Evolutionary conservation across 2,329 filamentous ascomycete genomes (phyloP).

Genomic region (Fusarium devonianum): DNA sequence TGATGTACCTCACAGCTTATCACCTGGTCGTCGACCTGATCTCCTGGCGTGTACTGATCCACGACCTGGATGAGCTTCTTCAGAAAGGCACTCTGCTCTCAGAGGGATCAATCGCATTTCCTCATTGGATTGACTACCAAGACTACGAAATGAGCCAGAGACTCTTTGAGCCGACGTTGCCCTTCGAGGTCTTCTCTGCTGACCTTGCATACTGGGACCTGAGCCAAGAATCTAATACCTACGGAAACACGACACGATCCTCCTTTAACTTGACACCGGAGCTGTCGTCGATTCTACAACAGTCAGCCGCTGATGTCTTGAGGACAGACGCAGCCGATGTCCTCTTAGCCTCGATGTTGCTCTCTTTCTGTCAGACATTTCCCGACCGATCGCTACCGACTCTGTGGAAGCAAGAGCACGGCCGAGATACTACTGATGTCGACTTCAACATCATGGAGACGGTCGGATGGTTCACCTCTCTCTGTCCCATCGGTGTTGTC

Average conservation of each 20-base stretch:
- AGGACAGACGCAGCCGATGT: constrained; percentile 62
- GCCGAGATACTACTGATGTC: constrained; percentile 53
- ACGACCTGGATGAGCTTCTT: constrained; percentile 59
- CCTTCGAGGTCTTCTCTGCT: constrained; percentile 50
- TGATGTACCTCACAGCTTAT: constrained; percentile 59
- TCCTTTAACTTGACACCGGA: constrained; percentile 55
- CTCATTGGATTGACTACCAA: constrained; percentile 58
- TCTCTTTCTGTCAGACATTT: constrained; percentile 64
- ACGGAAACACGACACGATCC: constrained; percentile 52
- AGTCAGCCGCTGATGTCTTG: constrained; percentile 54
- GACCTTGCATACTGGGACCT: constrained; percentile 59
- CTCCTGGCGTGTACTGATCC: constrained; percentile 59
- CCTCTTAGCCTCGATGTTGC: constrained; percentile 60
- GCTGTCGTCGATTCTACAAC: constrained; percentile 52
- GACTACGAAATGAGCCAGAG: constrained; percentile 47
- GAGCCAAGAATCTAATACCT: constrained; percentile 52
- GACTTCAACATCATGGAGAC: constrained; percentile 62
- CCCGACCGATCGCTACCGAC: constrained; percentile 58
- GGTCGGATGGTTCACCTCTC: constrained; percentile 67
- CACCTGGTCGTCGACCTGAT: constrained; percentile 59
- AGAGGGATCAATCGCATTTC: constrained; percentile 55
- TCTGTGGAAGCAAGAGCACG: constrained; percentile 63
- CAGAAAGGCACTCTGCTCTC: constrained; percentile 54
- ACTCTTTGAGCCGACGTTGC: constrained; percentile 44
- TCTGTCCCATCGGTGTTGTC: constrained; percentile 59